Evolutionary conservation across 2,329 filamentous ascomycete genomes (phyloP), one percentile per base, ranked within the genome.

Genomic region (Diaporthe batatas): DNA sequence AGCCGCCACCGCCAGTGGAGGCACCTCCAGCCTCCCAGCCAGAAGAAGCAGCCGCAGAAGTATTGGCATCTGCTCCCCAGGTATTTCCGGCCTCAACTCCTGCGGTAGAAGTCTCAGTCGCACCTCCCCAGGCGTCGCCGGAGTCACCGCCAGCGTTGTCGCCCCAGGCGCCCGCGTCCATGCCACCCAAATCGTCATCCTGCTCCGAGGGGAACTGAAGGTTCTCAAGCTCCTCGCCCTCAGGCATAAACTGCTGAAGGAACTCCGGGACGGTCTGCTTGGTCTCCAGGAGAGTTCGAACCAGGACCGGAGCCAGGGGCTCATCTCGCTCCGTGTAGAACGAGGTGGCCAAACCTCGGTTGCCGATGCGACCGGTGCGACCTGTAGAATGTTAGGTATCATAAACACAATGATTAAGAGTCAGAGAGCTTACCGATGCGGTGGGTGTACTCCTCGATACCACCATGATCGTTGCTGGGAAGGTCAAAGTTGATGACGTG

Each of bases 401-500:
- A 36, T 11, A 18, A 34, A 8, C 57, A n/a, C 12, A 29, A 54
- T 2, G 21, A 32, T 34, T n/a, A 14, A 23, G 12, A 14, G 12
- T 42, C 23, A 23, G 36, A 34, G 8, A 32, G 79, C 87, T 83
- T 90, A 94, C 93, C 96, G 80, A 98, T 98, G 16, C 96, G 94
- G 80, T 99, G 96, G 34, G 93, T 91, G 78, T 98, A 99, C 81
- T 98, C 96, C 64, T 94, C 91, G 71, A 98, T 97, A 2, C 95
- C 96, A n/a, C 94, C 95, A 77, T 96, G 88, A 0, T 90, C 85
- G 55, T 86, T 83, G 6, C 87, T 91, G 0, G 96, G 96, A 1
- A 98, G 85, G 74, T 98, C 95, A 77, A 91, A 98, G 83, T 99
- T 98, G 87, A 99, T 92, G 74, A 99, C 93, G 76, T 98, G 94